Conservation (phyloP, 495 filamentous ascomycete species). For the Aspergillus coremiiformis region DNA sequence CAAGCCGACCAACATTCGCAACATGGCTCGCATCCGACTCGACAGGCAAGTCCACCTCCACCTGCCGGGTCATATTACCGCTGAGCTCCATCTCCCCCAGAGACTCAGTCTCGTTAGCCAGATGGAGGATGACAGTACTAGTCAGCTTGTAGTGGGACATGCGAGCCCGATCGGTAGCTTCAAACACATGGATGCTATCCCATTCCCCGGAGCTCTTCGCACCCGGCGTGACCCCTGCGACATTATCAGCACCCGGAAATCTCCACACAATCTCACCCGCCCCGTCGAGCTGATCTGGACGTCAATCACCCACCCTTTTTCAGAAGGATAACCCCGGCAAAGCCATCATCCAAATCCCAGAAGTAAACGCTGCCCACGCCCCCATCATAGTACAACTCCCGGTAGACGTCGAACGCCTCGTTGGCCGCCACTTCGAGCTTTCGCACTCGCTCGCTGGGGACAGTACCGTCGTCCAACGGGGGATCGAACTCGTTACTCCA, state of each 20-base stretch:
- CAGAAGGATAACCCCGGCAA: slow-evolving; percentile 88
- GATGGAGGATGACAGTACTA: slow-evolving; percentile 87
- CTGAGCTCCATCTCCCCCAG: slow-evolving; percentile 89
- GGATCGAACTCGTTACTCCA: slow-evolving; percentile 99
- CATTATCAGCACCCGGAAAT: neutral
- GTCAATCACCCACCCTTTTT: slow-evolving; percentile 65
- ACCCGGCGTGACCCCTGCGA: slow-evolving; percentile 52
- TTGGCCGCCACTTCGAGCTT: slow-evolving; percentile 91
- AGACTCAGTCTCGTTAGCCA: slow-evolving; percentile 60
- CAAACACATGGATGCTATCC: slow-evolving; percentile 99
- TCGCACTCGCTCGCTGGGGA: slow-evolving; percentile 78
- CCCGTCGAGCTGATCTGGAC: neutral
- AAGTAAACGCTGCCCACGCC: slow-evolving; percentile 94
- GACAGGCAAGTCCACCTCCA: slow-evolving; percentile 82
- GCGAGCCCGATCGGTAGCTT: slow-evolving; percentile 83
- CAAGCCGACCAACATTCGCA: slow-evolving; percentile 86
- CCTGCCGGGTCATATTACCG: slow-evolving; percentile 96
- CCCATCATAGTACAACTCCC: slow-evolving; percentile 97
- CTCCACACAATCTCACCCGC: neutral
- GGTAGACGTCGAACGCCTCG: slow-evolving; percentile 94
- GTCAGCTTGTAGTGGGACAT: slow-evolving; percentile 96
- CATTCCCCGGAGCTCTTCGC: slow-evolving; percentile 74
- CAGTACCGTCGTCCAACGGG: slow-evolving; percentile 66
- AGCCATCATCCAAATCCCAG: slow-evolving; percentile 98
- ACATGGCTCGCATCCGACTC: slow-evolving; percentile 91